phyloP scores from a whole-genome alignment of 192 early-diverging fungal species.

The Gigaspora rosea region DNA sequence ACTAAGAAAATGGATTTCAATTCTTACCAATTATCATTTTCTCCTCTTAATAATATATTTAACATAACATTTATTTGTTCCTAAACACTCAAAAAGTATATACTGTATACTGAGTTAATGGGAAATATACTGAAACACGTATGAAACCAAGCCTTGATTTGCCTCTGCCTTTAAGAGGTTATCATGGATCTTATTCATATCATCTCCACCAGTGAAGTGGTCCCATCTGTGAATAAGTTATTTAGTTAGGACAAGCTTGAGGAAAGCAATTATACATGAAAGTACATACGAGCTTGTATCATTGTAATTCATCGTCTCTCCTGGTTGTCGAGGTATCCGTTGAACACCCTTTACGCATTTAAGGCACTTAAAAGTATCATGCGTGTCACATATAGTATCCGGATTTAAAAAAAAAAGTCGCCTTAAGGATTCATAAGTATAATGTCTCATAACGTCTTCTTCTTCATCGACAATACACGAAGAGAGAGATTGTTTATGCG shows the following conservation, averaged over 20 bases:
- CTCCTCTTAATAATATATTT: too few species aligned
- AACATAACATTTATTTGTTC: too few species aligned
- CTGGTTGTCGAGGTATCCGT: constrained; percentile 54
- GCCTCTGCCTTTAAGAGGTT: constrained; percentile 62
- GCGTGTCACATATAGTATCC: constrained; percentile 75
- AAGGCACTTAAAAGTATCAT: constrained; percentile 95
- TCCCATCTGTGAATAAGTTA: constrained; percentile 61
- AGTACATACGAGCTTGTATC: constrained; percentile 67
- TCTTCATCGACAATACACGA: constrained; percentile 96
- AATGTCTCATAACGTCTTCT: constrained; percentile 90
- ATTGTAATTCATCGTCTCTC: constrained; percentile 68
- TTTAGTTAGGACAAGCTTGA: background rate
- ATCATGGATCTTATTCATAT: constrained; percentile 63
- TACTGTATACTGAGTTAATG: constrained; percentile 38
- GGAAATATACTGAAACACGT: constrained; percentile 80
- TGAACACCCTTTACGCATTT: constrained; percentile 88
- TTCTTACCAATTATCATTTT: too few species aligned
- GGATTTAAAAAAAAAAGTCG: constrained; percentile 87
- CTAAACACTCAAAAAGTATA: background rate
- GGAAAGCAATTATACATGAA: background rate
- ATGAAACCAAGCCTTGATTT: constrained; percentile 63
- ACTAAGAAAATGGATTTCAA: too few species aligned
- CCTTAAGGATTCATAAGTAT: constrained; percentile 84
- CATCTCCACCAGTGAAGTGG: constrained; percentile 61
- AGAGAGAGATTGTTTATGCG: constrained; percentile 81